phyloP scores from a whole-genome alignment of 139 green algal genomes.

The Volvox africanus region DNA sequence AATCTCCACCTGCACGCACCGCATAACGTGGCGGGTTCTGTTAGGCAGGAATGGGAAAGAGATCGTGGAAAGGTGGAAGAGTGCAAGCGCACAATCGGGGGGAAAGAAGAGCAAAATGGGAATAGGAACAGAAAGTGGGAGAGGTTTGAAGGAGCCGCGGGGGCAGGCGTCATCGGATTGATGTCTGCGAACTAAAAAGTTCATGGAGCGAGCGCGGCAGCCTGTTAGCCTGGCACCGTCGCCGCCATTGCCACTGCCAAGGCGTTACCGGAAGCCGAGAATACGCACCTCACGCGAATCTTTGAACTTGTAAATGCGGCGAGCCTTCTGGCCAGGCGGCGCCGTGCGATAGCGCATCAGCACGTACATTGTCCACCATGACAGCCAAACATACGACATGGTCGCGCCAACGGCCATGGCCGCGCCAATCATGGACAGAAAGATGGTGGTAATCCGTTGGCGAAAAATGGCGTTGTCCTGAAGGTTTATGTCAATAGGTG shows the following conservation, averaged over 20 bases:
- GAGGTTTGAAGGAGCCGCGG: too few relatives aligned
- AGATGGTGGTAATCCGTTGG: not conserved
- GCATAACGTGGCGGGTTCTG: not conserved
- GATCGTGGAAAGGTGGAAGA: not conserved
- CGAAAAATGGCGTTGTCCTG: not conserved
- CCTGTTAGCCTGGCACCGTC: too few relatives aligned
- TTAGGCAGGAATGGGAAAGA: not conserved
- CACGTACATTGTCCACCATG: constrained; percentile 27
- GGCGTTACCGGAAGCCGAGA: not conserved
- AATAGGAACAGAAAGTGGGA: too few relatives aligned
- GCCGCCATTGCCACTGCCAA: too few relatives aligned
- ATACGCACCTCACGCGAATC: constrained; percentile 54
- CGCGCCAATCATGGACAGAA: constrained; percentile 9
- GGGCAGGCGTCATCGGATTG: too few relatives aligned
- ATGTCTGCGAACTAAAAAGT: too few relatives aligned
- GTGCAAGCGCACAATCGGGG: too few relatives aligned
- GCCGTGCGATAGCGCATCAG: constrained; percentile 42
- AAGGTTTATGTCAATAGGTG: too few relatives aligned
- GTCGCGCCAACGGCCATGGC: not conserved
- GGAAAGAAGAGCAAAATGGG: too few relatives aligned
- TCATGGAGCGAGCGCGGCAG: too few relatives aligned
- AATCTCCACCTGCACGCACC: constrained; percentile 53
- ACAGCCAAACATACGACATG: constrained; percentile 28
- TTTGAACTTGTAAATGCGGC: constrained; percentile 60
- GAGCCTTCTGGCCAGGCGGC: constrained; percentile 38